Base-by-base conservation (phyloP, 176 grass and related monocot species). In the Aegilops umbellulata region DNA sequence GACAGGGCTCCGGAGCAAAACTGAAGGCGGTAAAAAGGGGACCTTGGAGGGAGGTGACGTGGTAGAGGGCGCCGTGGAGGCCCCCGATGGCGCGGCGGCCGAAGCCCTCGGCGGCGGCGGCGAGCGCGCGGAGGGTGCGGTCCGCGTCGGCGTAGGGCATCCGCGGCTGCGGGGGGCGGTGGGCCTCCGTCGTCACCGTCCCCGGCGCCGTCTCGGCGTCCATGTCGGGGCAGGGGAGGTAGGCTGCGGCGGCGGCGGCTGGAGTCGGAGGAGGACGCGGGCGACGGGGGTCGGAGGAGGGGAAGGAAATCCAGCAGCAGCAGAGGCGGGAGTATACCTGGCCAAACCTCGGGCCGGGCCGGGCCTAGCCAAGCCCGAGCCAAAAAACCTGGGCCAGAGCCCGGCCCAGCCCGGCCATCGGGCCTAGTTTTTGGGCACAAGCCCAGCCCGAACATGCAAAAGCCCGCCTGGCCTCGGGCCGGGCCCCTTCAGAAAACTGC, bases 31-130 rank as follows among this genome's bases (percentile, higher is more conserved):
- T 2, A 34, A 80, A 15, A 16, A 2, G 5, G 67, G 10, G 16
- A 89, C 91, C 88, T 70, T 83, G 32, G 0, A 94, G 87, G 62
- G 69, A 89, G 5, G 89, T 94, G 80, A 94, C 89, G 38, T 78
- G 76, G 87, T 94, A 89, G 69, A 94, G 15, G 36, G 79, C 26
- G 13, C 92, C 92, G 65, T 89, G 76, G 39, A 94, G 89, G 6
- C 89, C 89, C 2, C 89, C 92, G 32, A 91, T 74, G 42, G 92
- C 86, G 78, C 72, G 47, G 15, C 88, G 76, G 72, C 89, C 89
- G 74, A 94, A 94, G 15, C 92, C 92, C 76, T 94, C 89, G 23
- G 92, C 92, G 41, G 41, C 55, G 29, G 76, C 87, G 84, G 83
- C 79, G 22, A 86, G 81, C 60, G 60, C 78, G 78, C 78, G 78